Evolutionary conservation across 1,284 basidiomycete species (phyloP).

Genomic region (Fomitopsis pinicola): DNA sequence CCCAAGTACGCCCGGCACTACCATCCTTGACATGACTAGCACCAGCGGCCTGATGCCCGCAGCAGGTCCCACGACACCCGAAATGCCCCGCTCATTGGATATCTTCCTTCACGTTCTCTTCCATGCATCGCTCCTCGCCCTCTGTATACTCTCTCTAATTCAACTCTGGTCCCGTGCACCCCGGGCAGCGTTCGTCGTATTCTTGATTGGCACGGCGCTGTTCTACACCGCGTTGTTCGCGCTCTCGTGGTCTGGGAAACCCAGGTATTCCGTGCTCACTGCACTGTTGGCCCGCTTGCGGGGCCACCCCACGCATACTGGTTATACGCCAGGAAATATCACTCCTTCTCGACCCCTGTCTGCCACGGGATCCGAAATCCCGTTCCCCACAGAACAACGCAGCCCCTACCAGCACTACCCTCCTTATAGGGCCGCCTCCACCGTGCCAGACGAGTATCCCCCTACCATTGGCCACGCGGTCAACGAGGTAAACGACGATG

Average conservation of each 20-base stretch:
- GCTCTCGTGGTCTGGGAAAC: constrained; percentile 54
- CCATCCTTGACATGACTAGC: constrained; percentile 37
- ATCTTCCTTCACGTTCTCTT: constrained; percentile 46
- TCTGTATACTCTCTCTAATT: constrained; percentile 52
- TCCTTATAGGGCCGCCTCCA: constrained; percentile 40
- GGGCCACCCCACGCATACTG: constrained; percentile 20
- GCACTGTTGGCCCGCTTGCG: constrained; percentile 45
- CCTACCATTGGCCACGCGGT: constrained; percentile 24
- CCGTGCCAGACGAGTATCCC: constrained; percentile 39
- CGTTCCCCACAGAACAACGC: constrained; percentile 40
- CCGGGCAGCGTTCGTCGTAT: constrained; percentile 54
- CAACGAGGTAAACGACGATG: constrained; percentile 51
- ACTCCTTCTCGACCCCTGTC: constrained; percentile 33
- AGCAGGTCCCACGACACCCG: constrained; percentile 18
- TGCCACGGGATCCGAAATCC: constrained; percentile 37
- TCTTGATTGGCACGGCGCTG: constrained; percentile 54
- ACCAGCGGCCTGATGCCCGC: constrained; percentile 35
- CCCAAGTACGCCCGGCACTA: constrained; percentile 47
- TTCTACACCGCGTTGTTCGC: constrained; percentile 53
- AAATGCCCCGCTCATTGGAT: constrained; percentile 39
- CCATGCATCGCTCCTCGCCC: constrained; percentile 54
- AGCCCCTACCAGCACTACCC: constrained; percentile 65
- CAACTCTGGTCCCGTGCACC: constrained; percentile 55
- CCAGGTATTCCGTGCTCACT: constrained; percentile 54
- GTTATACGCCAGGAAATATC: constrained; percentile 21